phyloP scores from a whole-genome alignment of 2,329 filamentous ascomycete genomes.

The Rhinocladiella mackenziei region DNA sequence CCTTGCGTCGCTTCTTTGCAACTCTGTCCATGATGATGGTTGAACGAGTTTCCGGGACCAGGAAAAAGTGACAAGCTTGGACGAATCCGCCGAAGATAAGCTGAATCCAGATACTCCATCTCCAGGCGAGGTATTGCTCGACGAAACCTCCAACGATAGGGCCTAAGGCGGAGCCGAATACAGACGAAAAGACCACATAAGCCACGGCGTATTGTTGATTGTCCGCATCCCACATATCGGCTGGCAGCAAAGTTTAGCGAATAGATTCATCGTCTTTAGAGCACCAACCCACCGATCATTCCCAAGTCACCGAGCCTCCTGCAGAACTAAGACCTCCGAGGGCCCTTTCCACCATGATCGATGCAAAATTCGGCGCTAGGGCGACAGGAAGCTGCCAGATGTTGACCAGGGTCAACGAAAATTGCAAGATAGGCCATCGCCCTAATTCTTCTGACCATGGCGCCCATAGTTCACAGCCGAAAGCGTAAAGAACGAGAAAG shows the following conservation, averaged over 20 bases:
- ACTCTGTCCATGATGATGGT: conserved; percentile 75
- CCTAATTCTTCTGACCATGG: conserved; percentile 83
- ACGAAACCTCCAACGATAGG: conserved; percentile 76
- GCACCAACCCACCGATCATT: conserved; percentile 53
- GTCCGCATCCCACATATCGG: conserved; percentile 68
- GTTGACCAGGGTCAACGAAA: conserved; percentile 70
- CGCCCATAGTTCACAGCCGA: conserved; percentile 84
- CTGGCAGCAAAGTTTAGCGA: conserved; percentile 33
- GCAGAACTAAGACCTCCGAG: conserved; percentile 68
- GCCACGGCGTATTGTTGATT: conserved; percentile 71
- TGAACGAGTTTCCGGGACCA: conserved; percentile 73
- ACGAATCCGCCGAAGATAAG: conserved; percentile 70
- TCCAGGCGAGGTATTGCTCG: conserved; percentile 64
- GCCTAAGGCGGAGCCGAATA: conserved; percentile 70
- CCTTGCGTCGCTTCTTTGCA: conserved; percentile 68
- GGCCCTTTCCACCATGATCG: conserved; percentile 65
- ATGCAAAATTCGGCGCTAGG: conserved; percentile 67
- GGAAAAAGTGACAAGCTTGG: conserved; percentile 62
- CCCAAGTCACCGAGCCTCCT: conserved; percentile 70
- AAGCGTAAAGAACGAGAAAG: conserved; percentile 75
- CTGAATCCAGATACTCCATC: conserved; percentile 80
- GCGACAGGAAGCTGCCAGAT: conserved; percentile 70
- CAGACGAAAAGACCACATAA: conserved; percentile 73
- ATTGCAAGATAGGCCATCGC: conserved; percentile 69
- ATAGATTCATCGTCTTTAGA: background rate